Conservation (phyloP, 768 basidiomycete genomes). For the Aureoboletus auriporus region DNA sequence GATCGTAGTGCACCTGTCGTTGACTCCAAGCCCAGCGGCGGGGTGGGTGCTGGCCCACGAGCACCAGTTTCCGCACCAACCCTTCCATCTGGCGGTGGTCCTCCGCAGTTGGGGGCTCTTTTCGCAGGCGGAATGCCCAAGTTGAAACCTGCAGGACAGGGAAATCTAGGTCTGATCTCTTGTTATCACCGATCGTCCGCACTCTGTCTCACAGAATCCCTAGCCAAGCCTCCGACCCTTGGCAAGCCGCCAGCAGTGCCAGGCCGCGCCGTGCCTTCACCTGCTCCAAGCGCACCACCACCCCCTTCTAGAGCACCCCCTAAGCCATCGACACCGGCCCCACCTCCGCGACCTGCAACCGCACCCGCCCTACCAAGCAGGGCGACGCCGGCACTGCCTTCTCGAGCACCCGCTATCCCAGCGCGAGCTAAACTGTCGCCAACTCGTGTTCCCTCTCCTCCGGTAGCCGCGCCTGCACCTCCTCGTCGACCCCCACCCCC, state of each 20-base stretch:
- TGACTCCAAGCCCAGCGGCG: conserved; percentile 44
- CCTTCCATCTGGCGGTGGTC: conserved; percentile 37
- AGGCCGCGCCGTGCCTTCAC: conserved; percentile 38
- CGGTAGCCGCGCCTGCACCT: conserved; percentile 15
- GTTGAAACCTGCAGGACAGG: conserved; percentile 74
- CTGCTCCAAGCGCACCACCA: conserved; percentile 22
- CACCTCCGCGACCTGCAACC: conserved; percentile 29
- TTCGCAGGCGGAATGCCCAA: conserved; percentile 94
- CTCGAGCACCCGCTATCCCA: conserved; percentile 40
- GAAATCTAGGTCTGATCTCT: conserved; percentile 44
- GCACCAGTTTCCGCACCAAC: conserved; percentile 17
- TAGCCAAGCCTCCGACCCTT: conserved; percentile 59
- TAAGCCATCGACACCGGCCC: conserved; percentile 28
- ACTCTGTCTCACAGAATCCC: conserved; percentile 7
- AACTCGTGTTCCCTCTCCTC: conserved; percentile 30
- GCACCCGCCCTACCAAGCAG: conserved; percentile 36
- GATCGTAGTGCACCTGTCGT: conserved; percentile 72
- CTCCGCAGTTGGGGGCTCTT: conserved; percentile 79
- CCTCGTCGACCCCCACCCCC: conserved; percentile 33
- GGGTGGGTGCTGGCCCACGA: conserved; percentile 34
- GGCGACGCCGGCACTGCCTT: conserved; percentile 32
- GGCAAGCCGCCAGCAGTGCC: conserved; percentile 69
- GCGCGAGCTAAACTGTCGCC: conserved; percentile 44
- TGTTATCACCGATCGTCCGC: conserved; percentile 3
- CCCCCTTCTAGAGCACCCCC: conserved; percentile 31